A percentile compares a stretch with the other conserved stretches of the same genome.
Evolutionary conservation across 164 flowering plant genomes (phyloP).

Genomic region (Macadamia integrifolia): DNA sequence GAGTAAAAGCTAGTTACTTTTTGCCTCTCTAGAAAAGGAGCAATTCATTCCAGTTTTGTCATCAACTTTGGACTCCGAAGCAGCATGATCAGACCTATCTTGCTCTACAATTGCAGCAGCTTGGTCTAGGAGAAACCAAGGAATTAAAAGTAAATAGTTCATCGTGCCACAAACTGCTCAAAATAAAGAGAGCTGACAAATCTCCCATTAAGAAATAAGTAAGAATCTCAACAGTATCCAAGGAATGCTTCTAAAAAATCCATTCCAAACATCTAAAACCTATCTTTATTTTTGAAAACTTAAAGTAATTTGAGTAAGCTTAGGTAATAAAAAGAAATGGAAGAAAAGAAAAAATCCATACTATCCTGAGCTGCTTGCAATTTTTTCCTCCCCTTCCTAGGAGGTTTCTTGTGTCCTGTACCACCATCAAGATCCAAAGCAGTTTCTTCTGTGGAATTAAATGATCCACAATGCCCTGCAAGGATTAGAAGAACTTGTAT

Average conservation of each 20-base stretch:
- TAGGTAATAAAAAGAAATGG: neutral
- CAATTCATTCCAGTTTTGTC: conserved; percentile 26
- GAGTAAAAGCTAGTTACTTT: conserved; percentile 26
- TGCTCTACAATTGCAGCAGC: conserved; percentile 27
- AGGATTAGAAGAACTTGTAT: conserved; percentile 10
- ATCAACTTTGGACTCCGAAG: conserved; percentile 28
- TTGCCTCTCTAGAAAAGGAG: conserved; percentile 21
- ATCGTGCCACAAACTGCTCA: neutral
- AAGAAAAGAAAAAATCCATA: conserved; percentile 36
- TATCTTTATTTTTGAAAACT: no score
- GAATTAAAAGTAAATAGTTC: conserved; percentile 2
- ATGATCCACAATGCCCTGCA: conserved; percentile 61
- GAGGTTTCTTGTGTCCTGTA: conserved; percentile 52
- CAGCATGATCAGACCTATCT: conserved; percentile 32
- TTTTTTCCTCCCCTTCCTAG: conserved; percentile 67
- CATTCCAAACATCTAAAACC: no score
- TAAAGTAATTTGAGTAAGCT: no score
- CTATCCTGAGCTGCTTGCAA: conserved; percentile 34
- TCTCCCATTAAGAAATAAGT: neutral
- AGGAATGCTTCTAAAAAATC: neutral
- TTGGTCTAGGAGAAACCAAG: conserved; percentile 41
- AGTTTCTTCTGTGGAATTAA: conserved; percentile 34
- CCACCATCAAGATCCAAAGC: conserved; percentile 43
- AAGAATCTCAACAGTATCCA: neutral
- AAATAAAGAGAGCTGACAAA: neutral